phyloP scores from a whole-genome alignment of 1,284 basidiomycete genomes.

The Hypsizygus ulmarius region DNA sequence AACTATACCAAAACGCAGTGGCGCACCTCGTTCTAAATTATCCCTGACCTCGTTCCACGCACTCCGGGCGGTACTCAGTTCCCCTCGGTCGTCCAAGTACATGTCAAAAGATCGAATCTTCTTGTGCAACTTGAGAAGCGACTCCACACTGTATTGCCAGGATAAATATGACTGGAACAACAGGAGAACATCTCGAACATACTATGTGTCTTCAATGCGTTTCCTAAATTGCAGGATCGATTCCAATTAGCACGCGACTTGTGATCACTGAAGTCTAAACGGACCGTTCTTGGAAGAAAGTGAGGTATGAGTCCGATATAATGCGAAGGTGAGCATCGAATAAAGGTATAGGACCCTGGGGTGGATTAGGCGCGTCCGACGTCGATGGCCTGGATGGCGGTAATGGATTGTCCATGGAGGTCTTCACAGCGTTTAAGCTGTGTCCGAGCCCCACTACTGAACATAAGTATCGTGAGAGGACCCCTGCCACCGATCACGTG shows the following conservation, averaged over 20 bases:
- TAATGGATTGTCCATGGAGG: conserved; percentile 35
- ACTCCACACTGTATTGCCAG: conserved; percentile 62
- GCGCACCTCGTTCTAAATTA: conserved; percentile 73
- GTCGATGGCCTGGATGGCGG: conserved; percentile 40
- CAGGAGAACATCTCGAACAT: conserved; percentile 28
- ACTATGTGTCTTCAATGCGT: conserved; percentile 83
- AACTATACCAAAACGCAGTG: neutral
- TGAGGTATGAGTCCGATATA: conserved; percentile 73
- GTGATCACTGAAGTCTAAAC: conserved; percentile 29
- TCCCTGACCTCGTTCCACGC: conserved; percentile 85
- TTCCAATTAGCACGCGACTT: conserved; percentile 17
- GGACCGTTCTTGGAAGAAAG: conserved; percentile 84
- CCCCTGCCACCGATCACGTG: conserved; percentile 28
- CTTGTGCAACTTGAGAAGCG: conserved; percentile 66
- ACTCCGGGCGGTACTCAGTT: conserved; percentile 59
- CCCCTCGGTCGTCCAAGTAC: conserved; percentile 60
- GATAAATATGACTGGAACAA: conserved; percentile 7
- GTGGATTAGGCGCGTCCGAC: conserved; percentile 35
- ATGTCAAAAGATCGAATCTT: conserved; percentile 67
- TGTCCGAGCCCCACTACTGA: conserved; percentile 12
- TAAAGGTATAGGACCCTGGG: conserved; percentile 59
- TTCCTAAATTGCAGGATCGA: conserved; percentile 46
- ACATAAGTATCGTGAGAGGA: conserved; percentile 25
- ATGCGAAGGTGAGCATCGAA: conserved; percentile 72
- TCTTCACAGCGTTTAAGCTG: conserved; percentile 12